Conservation (phyloP, 148 eudicot species). For the Euryodendron excelsum region DNA sequence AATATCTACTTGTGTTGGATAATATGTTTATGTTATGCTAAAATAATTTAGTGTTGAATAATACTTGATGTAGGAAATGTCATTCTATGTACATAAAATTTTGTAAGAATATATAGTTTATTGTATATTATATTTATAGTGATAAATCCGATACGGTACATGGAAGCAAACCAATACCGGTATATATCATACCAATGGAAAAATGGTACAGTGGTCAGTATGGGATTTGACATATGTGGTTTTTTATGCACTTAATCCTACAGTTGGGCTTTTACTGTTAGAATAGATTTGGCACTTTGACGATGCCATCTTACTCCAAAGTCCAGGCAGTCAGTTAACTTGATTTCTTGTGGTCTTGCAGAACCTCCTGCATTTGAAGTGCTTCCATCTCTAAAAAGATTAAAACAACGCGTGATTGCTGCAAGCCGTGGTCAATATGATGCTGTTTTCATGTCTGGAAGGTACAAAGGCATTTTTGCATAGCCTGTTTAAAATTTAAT, state of each 20-base stretch:
- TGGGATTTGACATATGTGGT: no score
- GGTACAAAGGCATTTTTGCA: constrained; percentile 37
- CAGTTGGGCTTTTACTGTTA: background rate
- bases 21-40: no score
- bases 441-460: constrained; percentile 99
- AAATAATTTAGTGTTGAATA: no score
- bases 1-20: no score
- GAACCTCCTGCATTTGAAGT: constrained; percentile 96
- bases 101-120: no score
- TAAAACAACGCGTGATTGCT: constrained; percentile 74
- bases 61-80: no score
- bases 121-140: no score
- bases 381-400: constrained; percentile 81
- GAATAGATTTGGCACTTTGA: background rate
- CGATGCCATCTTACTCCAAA: background rate
- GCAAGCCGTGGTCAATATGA: constrained; percentile 93
- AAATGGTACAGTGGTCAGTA: no score
- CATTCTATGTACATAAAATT: no score
- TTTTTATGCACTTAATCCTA: background rate
- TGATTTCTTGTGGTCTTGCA: constrained; percentile 27
- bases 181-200: no score
- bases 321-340: constrained; percentile 2
- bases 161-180: no score
- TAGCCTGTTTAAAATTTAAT: background rate
- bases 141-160: no score